Evolutionary conservation across 148 eudicot species (phyloP), one percentile per base, ranked within the genome.

Genomic region (Cornus suecica): DNA sequence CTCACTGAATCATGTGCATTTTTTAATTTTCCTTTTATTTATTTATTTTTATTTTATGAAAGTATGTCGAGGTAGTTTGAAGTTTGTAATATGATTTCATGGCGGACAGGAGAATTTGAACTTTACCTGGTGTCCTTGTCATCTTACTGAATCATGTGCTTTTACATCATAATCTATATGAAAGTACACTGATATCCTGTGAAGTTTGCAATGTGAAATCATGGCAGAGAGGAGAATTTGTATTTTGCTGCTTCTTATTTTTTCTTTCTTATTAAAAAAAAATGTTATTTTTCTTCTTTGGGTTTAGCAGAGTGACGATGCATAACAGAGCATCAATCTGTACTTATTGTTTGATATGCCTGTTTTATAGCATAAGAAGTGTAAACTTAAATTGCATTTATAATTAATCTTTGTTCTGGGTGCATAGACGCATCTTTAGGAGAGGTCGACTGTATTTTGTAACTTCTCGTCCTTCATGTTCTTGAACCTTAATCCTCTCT

Each of bases 111-210:
- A 32, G 37, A 32, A 4, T 32, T 32, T 32, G 37, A 32, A 32
- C 7, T 32, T 83, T 94, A 73, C 98, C 94, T 71, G 98, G 98
- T 94, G 85, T 51, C 26, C 16, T 23, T 30, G 66, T 79, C 22
- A 41, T 52, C 30, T 30, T 41, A 18, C 70, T 60, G 27, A 41
- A 20, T 25, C 25, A 18, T 18, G 20, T 23, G 37, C 61, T 56
- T 22, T 56, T 7, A 22, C 61, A 16, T 56, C 6, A 56, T 5
- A 23, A 16, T 56, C 61, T 56, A 22, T 23, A 56, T 10, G 22
- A 23, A 3, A 56, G 16, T 18, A 56, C 16, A 23, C 58, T 56
- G 61, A 56, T 10, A 15, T 18, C 18, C n/a, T 56, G 61, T 15
- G n/a, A 56, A 4, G 5, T 16, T 16, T 22, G 16, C 1, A 32